Evolutionary conservation across 106 monocot species (phyloP), one percentile per base, ranked within the genome.

Genomic region (Triglochin maritima): DNA sequence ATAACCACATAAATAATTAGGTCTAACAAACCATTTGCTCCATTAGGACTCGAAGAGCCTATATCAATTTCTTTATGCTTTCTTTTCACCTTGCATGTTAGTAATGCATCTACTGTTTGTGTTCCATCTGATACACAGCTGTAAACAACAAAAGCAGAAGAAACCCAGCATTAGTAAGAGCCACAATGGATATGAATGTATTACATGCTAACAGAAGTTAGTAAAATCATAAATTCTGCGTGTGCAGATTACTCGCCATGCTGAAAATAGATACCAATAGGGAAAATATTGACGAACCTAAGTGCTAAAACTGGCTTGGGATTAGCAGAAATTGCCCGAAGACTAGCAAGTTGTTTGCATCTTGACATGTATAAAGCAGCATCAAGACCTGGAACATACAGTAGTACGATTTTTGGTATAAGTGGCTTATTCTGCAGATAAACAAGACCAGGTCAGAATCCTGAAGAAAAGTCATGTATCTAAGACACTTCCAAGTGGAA

Each of bases 331-430:
- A 47, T 69, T 44, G 79, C 80, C 73, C 66, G 83, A n/a, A 91
- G 54, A 72, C 79, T 77, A 77, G 78, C 46, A 57, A 96, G 76
- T 17, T 77, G 16, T 59, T 56, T 65, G n/a, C 71, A 71, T 10
- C 84, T 48, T 52, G 88, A 86, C 96, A 96, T 82, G 71, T 86
- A 96, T 29, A 96, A 76, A 63, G 90, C 85, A 47, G 96, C 96
- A 84, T 96, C 96, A 56, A 96, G 75, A 59, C 96, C 90, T 59
- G 96, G 96, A 79, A 91, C 76, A 79, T 88, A 80, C 29, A 91
- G 83, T 55, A 91, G 82, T 43, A 96, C 71, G 64, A 88, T 90
- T 81, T 95, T 95, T 73, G 69, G 74, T 73, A 96, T 85, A 78
- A 90, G 83, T 49, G 90, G 85, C 70, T 86, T 96, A 60, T 91